Conservation (phyloP, 345 rosid species). For the Geranium rotundifolium region DNA sequence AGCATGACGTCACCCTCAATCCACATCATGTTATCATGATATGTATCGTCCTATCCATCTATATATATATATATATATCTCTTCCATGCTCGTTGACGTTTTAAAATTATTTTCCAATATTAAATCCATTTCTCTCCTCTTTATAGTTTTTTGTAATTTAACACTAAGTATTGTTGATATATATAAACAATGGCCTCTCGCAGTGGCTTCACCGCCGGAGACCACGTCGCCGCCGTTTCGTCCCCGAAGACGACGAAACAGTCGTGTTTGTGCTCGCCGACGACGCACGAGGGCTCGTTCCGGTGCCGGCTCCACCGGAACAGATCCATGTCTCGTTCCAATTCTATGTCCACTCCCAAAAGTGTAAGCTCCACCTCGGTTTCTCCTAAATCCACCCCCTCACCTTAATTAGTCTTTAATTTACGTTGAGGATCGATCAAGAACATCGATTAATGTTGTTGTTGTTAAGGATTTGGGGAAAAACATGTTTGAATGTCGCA, state of each 20-base stretch:
- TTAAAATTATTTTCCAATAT: too few species aligned
- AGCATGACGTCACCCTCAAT: too few species aligned
- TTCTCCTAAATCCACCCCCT: slow-evolving; percentile 21
- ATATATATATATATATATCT: too few species aligned
- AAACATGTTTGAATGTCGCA: too few species aligned
- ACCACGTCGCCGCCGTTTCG: neutral
- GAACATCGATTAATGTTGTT: too few species aligned
- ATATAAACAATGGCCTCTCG: slow-evolving; percentile 17
- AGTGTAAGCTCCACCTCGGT: slow-evolving; percentile 16
- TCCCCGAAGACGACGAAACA: slow-evolving; percentile 27
- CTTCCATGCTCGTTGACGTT: too few species aligned
- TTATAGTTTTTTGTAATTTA: too few species aligned
- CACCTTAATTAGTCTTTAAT: neutral
- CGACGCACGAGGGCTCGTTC: slow-evolving; percentile 60
- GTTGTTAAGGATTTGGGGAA: too few species aligned
- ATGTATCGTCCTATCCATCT: too few species aligned
- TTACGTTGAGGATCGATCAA: neutral
- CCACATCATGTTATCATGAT: too few species aligned
- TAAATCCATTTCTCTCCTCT: too few species aligned
- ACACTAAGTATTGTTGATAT: neutral
- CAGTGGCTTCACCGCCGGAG: slow-evolving; percentile 10
- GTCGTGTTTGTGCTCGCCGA: slow-evolving; percentile 55
- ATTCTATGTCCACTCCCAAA: slow-evolving; percentile 39
- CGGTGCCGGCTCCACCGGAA: slow-evolving; percentile 55
- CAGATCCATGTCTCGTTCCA: slow-evolving; percentile 29